These are phyloP conservation scores for Helicocarpus griseus DNA, from an alignment of 2,329 filamentous ascomycete genomes.

Conservation along the genomic window DNA sequence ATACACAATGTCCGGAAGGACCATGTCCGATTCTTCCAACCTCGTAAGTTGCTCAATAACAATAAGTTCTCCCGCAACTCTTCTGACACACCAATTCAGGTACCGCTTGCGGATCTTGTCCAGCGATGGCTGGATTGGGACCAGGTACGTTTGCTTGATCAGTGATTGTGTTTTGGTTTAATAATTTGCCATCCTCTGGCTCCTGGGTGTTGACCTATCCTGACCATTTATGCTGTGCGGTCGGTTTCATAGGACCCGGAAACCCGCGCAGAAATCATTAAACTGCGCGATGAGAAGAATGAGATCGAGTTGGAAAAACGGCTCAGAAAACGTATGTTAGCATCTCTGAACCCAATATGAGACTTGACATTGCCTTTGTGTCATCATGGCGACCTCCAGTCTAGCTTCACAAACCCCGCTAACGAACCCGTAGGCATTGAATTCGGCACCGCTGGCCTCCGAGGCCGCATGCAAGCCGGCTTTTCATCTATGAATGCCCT, in stretches of 20 bases:
- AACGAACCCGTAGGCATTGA: constrained; percentile 36
- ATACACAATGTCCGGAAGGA: too few species aligned
- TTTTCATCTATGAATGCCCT: constrained; percentile 53
- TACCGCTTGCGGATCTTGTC: constrained; percentile 33
- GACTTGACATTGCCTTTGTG: too few species aligned
- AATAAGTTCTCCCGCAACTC: not conserved
- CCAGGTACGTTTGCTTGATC: constrained; percentile 29
- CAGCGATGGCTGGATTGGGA: constrained; percentile 51
- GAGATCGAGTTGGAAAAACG: constrained; percentile 42
- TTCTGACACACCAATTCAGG: constrained; percentile 15
- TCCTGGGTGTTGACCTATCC: not conserved
- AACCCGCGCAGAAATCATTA: constrained; percentile 46
- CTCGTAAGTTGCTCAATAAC: too few species aligned
- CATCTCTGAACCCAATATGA: too few species aligned
- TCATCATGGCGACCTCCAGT: too few species aligned
- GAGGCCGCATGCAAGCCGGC: constrained; percentile 56
- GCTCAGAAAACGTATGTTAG: constrained; percentile 37
- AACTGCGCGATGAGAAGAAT: constrained; percentile 39
- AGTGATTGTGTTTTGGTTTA: too few species aligned
- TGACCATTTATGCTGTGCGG: too few species aligned
- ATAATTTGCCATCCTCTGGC: not conserved
- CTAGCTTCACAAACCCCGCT: too few species aligned
- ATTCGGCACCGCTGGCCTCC: constrained; percentile 54
- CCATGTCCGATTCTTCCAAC: too few species aligned
- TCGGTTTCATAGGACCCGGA: constrained; percentile 32